Base-by-base conservation (phyloP, 305 asterid genomes). In the Fraxinus paxiana region DNA sequence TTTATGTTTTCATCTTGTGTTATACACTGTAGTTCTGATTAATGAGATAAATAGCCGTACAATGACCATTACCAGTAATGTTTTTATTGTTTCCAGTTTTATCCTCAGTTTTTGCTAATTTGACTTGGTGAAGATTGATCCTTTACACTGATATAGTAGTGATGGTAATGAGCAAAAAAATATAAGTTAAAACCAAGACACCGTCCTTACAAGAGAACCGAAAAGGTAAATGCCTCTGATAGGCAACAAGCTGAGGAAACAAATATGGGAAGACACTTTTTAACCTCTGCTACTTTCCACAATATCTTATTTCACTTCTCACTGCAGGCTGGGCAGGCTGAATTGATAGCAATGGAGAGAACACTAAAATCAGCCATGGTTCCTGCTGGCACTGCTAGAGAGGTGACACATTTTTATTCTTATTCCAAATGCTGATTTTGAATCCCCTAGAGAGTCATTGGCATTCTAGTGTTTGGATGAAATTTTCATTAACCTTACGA, bases 371-470 rank as follows among this genome's bases (percentile, higher is more conserved):
- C 83, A 56, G 88, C 98, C 71, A 84, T 96, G 98, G 81, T 79
- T 84, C 91, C 96, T 78, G 92, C 93, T 88, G 99, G 99, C 86
- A 85, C 86, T 73, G 94, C 98, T 59, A 88, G 99, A 94, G 98
- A 94, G 99, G 99, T 96, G 84, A 92, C 46, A 81, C 77, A 63
- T 84, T 80, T 34, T 26, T 67, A 35, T 69, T 77, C 12, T 73
- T 34, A 79, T 28, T 34, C 71, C 56, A 72, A 59, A 46, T 26
- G 72, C 76, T 63, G 76, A 43, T 75, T 73, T 78, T 84, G 77
- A 26, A 77, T 83, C 77, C 73, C 69, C 54, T 46, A 30, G 56
- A 56, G 77, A 54, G 33, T 69, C 71, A 24, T 33, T 35, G 30
- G 41, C 71, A n/a, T 78, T 76, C 41, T 84, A 70, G 73, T 56